Percentiles rank a stretch among this genome's conserved stretches.
phyloP scores from a whole-genome alignment of 1,284 basidiomycete species.

The Fomitopsis betulina region DNA sequence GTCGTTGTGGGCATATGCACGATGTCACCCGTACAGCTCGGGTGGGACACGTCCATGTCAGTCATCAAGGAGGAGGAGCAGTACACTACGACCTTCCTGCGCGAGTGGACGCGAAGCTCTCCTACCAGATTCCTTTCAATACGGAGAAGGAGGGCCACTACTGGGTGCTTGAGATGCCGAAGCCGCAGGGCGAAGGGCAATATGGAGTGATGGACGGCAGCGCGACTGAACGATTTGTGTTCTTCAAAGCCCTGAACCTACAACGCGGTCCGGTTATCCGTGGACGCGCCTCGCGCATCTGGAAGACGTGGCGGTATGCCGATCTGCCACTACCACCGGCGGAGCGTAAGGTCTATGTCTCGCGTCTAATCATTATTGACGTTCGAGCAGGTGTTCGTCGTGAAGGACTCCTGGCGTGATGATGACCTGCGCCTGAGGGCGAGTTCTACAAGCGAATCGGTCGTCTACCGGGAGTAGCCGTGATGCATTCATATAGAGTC shows the following conservation, averaged over 20 bases:
- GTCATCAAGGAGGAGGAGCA: background rate
- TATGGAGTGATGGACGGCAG: background rate
- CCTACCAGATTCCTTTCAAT: background rate
- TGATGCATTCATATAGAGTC: background rate
- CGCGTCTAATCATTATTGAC: no score
- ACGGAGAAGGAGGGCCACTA: background rate
- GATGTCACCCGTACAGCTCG: background rate
- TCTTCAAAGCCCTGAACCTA: background rate
- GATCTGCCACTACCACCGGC: conserved; percentile 5
- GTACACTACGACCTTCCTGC: background rate
- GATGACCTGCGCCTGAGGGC: conserved; percentile 5
- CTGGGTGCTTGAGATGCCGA: background rate
- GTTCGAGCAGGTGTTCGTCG: conserved; percentile 1
- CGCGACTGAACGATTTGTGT: conserved; percentile 1
- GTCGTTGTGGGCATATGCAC: background rate
- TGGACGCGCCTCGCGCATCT: conserved; percentile 5
- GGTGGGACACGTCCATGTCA: conserved; percentile 6
- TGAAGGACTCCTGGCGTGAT: conserved; percentile 11
- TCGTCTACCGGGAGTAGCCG: background rate
- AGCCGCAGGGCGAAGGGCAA: background rate
- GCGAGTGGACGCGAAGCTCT: background rate
- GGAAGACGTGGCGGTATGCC: conserved; percentile 8
- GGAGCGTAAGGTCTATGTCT: background rate
- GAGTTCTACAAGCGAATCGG: conserved; percentile 5
- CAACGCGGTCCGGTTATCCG: background rate